phyloP scores from a whole-genome alignment of 2,329 filamentous ascomycete species.

The Dactylella cylindrospora region DNA sequence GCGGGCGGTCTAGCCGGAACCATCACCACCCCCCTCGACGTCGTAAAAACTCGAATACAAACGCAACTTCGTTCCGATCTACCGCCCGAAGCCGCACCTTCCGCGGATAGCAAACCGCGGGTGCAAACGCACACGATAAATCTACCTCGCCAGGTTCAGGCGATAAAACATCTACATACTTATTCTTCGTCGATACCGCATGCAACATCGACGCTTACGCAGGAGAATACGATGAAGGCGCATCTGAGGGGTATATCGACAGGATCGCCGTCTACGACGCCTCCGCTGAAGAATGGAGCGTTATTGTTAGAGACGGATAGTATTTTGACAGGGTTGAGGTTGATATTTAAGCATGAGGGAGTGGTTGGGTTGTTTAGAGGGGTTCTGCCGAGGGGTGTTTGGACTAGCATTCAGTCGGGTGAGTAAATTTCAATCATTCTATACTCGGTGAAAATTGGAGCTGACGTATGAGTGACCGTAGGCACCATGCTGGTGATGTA shows the following conservation, averaged over 20 bases:
- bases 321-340: conserved; percentile 75
- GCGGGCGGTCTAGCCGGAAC: conserved; percentile 92
- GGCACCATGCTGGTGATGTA: conserved; percentile 50
- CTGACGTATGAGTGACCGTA: not conserved
- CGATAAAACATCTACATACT: conserved; percentile 44
- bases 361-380: conserved; percentile 89
- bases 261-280: conserved; percentile 75
- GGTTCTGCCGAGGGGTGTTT: conserved; percentile 86
- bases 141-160: conserved; percentile 44
- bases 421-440: not conserved
- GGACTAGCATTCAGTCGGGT: conserved; percentile 86
- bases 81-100: conserved; percentile 48
- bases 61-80: conserved; percentile 72
- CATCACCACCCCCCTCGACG: conserved; percentile 91
- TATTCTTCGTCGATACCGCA: conserved; percentile 45
- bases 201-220: conserved; percentile 45
- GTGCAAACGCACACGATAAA: conserved; percentile 45
- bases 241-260: conserved; percentile 67
- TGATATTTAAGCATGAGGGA: conserved; percentile 90
- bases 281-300: conserved; percentile 75
- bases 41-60: conserved; percentile 94
- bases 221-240: conserved; percentile 47
- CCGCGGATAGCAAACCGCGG: conserved; percentile 42
- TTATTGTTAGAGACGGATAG: conserved; percentile 85
- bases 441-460: not conserved